Evolutionary conservation across 768 basidiomycete species (phyloP).

Genomic region (Hygrophorus pudorinus): DNA sequence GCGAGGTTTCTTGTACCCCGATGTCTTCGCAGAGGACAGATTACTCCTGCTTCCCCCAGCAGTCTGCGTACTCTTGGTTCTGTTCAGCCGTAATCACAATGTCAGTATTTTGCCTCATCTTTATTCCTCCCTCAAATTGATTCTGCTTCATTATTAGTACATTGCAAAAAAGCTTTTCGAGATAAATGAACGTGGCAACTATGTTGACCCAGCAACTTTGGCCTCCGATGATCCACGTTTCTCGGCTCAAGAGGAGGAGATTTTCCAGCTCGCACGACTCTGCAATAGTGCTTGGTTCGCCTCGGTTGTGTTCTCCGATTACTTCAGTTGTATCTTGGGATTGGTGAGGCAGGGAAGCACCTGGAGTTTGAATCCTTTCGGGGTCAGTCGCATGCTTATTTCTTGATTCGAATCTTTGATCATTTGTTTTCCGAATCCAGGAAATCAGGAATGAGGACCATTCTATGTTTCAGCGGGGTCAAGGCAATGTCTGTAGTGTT

Average conservation of each 20-base stretch:
- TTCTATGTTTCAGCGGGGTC: constrained; percentile 63
- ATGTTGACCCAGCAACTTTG: constrained; percentile 41
- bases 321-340: constrained; percentile 75
- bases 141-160: constrained; percentile 41
- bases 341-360: constrained; percentile 61
- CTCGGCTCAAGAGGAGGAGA: constrained; percentile 54
- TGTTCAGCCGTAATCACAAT: constrained; percentile 89
- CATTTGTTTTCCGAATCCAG: constrained; percentile 19
- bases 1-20: constrained; percentile 55
- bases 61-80: constrained; percentile 61
- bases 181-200: constrained; percentile 70
- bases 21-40: constrained; percentile 72
- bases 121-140: background rate
- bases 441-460: constrained; percentile 60
- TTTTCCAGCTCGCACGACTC: constrained; percentile 77
- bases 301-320: constrained; percentile 35
- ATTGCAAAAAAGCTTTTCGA: constrained; percentile 69
- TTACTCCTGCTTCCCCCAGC: constrained; percentile 73
- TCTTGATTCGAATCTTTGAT: background rate
- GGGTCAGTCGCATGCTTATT: constrained; percentile 27
- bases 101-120: constrained; percentile 30
- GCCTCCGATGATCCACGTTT: constrained; percentile 30
- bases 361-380: constrained; percentile 74
- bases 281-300: constrained; percentile 80
- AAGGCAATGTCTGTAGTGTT: constrained; percentile 74